Percentiles rank a stretch among this genome's conserved stretches.
phyloP scores from a whole-genome alignment of 1,284 basidiomycete genomes.

The Cryptococcus sp. region DNA sequence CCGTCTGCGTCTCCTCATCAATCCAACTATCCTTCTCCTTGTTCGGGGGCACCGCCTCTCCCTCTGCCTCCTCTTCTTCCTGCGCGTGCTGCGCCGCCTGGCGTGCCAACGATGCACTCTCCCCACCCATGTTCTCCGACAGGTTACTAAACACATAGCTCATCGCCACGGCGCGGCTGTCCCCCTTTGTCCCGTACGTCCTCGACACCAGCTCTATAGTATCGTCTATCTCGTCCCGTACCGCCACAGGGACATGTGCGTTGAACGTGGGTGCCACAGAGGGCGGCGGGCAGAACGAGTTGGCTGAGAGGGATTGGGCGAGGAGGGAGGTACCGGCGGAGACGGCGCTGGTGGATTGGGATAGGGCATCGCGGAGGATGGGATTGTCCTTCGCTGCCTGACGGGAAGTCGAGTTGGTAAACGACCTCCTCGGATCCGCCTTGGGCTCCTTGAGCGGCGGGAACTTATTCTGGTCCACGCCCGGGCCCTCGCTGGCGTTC shows the following conservation, averaged over 20 bases:
- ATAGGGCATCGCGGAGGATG: conserved; percentile 8
- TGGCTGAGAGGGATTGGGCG: conserved; percentile 38
- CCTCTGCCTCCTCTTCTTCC: background rate
- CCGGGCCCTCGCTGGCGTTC: background rate
- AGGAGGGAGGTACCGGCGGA: conserved; percentile 26
- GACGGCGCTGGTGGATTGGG: conserved; percentile 5
- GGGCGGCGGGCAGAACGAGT: conserved; percentile 34
- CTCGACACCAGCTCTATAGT: conserved; percentile 24
- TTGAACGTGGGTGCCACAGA: conserved; percentile 4
- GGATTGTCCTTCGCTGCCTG: conserved; percentile 8
- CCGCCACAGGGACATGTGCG: background rate
- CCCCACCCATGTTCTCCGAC: conserved; percentile 24
- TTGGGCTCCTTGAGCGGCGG: background rate
- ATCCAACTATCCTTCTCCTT: conserved; percentile 42
- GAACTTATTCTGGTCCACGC: background rate
- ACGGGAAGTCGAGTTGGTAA: background rate
- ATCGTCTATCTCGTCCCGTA: conserved; percentile 23
- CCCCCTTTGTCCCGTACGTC: conserved; percentile 24
- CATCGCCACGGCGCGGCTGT: conserved; percentile 41
- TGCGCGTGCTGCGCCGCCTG: background rate
- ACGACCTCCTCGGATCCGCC: background rate
- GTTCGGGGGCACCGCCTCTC: background rate
- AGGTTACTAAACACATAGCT: conserved; percentile 37
- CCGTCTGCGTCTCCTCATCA: conserved; percentile 22
- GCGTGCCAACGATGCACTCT: conserved; percentile 1